A percentile compares a stretch with the other conserved stretches of the same genome.
Conservation (phyloP, 108 stramenopile species). For the Cyclostephanos tholiformis region DNA sequence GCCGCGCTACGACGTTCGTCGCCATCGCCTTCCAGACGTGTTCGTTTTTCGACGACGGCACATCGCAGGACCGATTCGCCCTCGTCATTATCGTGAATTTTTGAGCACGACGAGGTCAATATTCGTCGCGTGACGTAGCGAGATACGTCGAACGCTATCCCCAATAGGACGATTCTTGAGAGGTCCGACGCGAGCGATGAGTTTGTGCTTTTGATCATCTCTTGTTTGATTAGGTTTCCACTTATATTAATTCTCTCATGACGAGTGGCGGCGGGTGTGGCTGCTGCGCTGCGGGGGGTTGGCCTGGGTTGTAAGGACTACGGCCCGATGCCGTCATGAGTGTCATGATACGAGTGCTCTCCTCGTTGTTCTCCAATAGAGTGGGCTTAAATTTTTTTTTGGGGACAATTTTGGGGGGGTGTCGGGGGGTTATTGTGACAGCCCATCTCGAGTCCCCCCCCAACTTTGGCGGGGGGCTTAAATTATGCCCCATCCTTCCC, state of each 20-base stretch:
- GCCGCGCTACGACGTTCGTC: not conserved
- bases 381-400: no score
- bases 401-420: no score
- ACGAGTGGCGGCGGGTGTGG: not conserved
- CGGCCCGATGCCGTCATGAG: no score
- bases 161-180: slow-evolving; percentile 21
- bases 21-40: not conserved
- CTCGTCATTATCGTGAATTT: not conserved
- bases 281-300: no score
- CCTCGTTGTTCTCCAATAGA: no score
- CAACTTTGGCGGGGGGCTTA: no score
- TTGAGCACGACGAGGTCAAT: not conserved
- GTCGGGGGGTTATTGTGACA: no score
- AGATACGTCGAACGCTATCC: slow-evolving; percentile 23
- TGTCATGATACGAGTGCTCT: no score
- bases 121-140: slow-evolving; percentile 23
- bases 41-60: not conserved
- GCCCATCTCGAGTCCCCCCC: no score
- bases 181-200: slow-evolving; percentile 19
- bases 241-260: not conserved
- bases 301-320: no score
- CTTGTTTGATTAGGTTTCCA: not conserved
- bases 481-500: no score
- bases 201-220: not conserved
- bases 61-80: not conserved